Evolutionary conservation across 2,329 filamentous ascomycete genomes (phyloP), one percentile per base, ranked within the genome.

Genomic region (Aspergillus thermomutatus): DNA sequence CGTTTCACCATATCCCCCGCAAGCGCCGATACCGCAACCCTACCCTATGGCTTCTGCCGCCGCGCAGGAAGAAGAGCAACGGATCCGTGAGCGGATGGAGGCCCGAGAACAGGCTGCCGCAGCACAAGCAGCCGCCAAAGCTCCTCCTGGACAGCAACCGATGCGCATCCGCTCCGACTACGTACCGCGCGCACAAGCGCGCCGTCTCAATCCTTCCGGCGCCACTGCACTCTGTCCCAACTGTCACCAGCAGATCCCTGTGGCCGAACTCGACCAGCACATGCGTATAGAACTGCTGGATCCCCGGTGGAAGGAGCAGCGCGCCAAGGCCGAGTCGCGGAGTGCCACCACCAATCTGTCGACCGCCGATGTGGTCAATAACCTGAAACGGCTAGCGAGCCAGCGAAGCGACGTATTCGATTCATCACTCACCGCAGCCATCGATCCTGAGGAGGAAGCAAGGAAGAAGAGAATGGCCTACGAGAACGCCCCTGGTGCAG

Each of bases 81-180:
- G 83, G 54, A 87, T 88, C 63, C 81, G 83, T 40, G 87, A 90
- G 72, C 75, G 75, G 41, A 70, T 73, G 51, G 76, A 77, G 63
- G 76, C 77, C 37, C 81, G 79, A 52, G 81, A 83, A 53, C 86
- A 88, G 56, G 86, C 88, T 68, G 88, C 92, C 59, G 88, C 90
- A 64, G 88, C 89, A 9, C 88, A 92, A 69, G 86, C 88, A n/a
- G 89, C 91, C 57, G 87, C 90, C 7, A 87, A 87, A 68, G 85
- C 85, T 37, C 83, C 83, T 49, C 80, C 83, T 14, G 66, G 70
- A 51, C 73, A 76, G 59, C 73, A 72, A 31, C 84, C 88, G 0
- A 92, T 96, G 86, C 93, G 92, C 73, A 97, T 97, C 72, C 89
- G 91, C 70, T 90, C 90, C 71, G 93, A 96, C 74, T 96, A 97